Base-by-base conservation (phyloP, 495 filamentous ascomycete species). In the Daldinia childiae region DNA sequence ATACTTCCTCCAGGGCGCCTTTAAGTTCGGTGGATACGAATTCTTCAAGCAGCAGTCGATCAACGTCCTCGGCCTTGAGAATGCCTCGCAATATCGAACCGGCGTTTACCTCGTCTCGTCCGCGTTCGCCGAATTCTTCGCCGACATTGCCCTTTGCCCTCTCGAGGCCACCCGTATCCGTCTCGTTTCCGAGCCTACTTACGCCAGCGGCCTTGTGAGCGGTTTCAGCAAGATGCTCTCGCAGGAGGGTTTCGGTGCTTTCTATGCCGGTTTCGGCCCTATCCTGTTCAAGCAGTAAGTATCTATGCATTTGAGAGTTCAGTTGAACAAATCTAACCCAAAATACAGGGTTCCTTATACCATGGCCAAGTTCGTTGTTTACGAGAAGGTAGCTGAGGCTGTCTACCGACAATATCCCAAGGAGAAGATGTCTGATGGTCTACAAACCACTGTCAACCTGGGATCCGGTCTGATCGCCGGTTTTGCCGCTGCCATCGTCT, bases 281-380 rank as follows among this genome's bases (percentile, higher is more conserved):
- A 95, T 97, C 74, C 85, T 95, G 76, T 94, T 97, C 88, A 97
- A 97, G 88, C 93, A 97, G 93, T 96, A 89, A 82, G 93, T 89
- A 57, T 52, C 9, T 27, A 17, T 7, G 6, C 38, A 26, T 9
- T 8, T 2, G 17, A 4, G 17, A 24, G 9, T 48, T 8, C 8
- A n/a, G 6, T 39, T 54, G 5, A 17, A 48, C 0, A 27, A 11
- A 27, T 7, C 29, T 58, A 34, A 68, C 57, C 43, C 6, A 26
- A 3, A 8, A 5, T 48, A 32, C 55, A 97, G 93, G 88, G 92
- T 99, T 81, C 95, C 95, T 67, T 99, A 99, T 87, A 99, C 95
- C 81, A 98, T 99, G 95, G 87, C 96, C 87, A 99, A 99, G 88
- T 99, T 99, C 88, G 95, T 97, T 82, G 95, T 97, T 74, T 98